Evolutionary conservation across 1,139 yeast species (phyloP), one percentile per base, ranked within the genome.

Genomic region (Williopsis jadinii): DNA sequence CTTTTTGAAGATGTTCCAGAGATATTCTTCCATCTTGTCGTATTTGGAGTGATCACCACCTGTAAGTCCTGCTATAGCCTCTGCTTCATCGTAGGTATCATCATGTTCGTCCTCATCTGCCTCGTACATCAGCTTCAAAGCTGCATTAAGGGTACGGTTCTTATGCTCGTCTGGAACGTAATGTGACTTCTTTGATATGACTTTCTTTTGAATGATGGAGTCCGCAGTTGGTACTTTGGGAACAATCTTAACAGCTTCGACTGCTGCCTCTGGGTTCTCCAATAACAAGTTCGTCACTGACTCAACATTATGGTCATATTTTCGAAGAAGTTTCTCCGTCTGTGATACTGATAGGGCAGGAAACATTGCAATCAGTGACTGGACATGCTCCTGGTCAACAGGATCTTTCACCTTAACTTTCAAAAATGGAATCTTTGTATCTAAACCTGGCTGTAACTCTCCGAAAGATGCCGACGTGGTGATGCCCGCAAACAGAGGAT

Each of bases 31-130:
- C 30, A 64, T 62, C 15, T 52, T 54, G 11, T 44, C 55, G 26
- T 41, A 50, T 14, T 48, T 55, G 19, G 47, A 51, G 11, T 54
- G 62, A 4, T 46, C 50, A 14, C 41, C 49, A 11, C 41, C 42
- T 8, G 39, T 35, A 8, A 39, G n/a, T 6, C 46, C 28, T 3
- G 49, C 51, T 0, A 72, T 69, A 6, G 65, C 59, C 58, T 82
- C 94, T 31, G 82, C 83, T 35, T 83, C 95, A 40, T 77, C 83
- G 55, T 86, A 86, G 0, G 95, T 84, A 52, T 87, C 95, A 58
- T 86, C 96, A 3, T 84, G 80, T 50, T 84, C 95, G 46, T 69
- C 74, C 51, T 84, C 94, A 47, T 83, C 90, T 13, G 79, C 71
- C 37, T 80, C 85, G 51, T 83, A 80, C 51, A 84, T 47, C 50